phyloP scores from a whole-genome alignment of 495 filamentous ascomycete species.

The Corynascus novoguineensis region DNA sequence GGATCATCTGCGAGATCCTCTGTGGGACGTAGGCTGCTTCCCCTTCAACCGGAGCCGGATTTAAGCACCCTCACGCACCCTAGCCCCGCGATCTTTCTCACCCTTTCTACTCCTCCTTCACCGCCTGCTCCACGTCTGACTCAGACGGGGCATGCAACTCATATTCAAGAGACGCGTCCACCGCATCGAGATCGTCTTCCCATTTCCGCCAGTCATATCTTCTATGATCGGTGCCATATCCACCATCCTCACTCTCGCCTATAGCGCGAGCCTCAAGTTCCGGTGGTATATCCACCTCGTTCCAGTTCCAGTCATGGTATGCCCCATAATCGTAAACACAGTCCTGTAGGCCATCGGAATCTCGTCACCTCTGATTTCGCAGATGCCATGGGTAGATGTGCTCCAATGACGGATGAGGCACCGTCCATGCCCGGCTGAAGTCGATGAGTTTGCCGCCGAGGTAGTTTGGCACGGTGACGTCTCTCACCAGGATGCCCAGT shows the following conservation, averaged over 20 bases:
- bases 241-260: background rate
- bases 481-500: slow-evolving; percentile 17
- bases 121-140: too few relatives aligned
- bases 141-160: too few relatives aligned
- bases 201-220: slow-evolving; percentile 1
- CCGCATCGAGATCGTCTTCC: background rate
- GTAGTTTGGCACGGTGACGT: slow-evolving; percentile 14
- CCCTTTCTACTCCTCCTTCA: too few relatives aligned
- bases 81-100: too few relatives aligned
- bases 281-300: background rate
- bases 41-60: too few relatives aligned
- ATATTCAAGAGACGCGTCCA: too few relatives aligned
- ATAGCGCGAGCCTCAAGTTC: background rate
- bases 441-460: slow-evolving; percentile 16
- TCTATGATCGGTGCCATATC: background rate
- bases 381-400: background rate
- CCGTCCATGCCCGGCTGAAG: slow-evolving; percentile 19
- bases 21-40: too few relatives aligned
- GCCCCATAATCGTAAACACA: background rate
- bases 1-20: too few relatives aligned
- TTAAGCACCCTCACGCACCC: too few relatives aligned
- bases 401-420: slow-evolving; percentile 4
- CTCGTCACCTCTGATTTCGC: background rate
- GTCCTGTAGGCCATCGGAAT: background rate
- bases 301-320: background rate